Conservation (phyloP, 768 basidiomycete species). For the Termitomyces eurrhizus region DNA sequence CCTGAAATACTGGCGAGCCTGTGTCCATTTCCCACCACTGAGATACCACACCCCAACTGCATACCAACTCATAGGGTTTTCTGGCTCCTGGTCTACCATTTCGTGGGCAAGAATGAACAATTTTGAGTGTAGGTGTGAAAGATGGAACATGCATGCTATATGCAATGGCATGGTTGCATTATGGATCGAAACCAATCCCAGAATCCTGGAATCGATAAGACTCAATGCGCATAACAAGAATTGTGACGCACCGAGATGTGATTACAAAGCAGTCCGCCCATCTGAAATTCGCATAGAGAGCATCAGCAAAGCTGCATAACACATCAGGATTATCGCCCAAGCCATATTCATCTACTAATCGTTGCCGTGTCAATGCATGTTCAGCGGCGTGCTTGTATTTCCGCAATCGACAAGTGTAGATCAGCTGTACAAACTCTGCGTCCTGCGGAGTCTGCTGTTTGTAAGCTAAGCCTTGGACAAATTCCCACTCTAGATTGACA, state of each 20-base stretch:
- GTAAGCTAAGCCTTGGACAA: constrained; percentile 82
- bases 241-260: constrained; percentile 59
- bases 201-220: constrained; percentile 52
- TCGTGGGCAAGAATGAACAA: constrained; percentile 97
- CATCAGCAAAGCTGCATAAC: constrained; percentile 85
- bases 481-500: constrained; percentile 81
- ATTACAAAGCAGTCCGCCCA: constrained; percentile 94
- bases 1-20: constrained; percentile 95
- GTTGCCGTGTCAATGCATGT: constrained; percentile 73
- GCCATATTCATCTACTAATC: constrained; percentile 79
- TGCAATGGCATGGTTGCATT: constrained; percentile 89
- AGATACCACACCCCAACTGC: constrained; percentile 98
- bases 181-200: constrained; percentile 82
- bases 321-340: constrained; percentile 93
- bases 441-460: constrained; percentile 82
- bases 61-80: constrained; percentile 94
- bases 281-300: constrained; percentile 80
- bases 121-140: constrained; percentile 85
- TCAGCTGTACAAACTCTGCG: constrained; percentile 86
- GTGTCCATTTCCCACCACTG: constrained; percentile 79
- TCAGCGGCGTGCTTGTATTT: constrained; percentile 86
- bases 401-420: constrained; percentile 87
- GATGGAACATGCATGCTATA: constrained; percentile 97
- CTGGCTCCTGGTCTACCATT: constrained; percentile 93
- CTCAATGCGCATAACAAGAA: background rate